Conservation (phyloP, 129 eudicot genomes). For the Mikania micrantha region DNA sequence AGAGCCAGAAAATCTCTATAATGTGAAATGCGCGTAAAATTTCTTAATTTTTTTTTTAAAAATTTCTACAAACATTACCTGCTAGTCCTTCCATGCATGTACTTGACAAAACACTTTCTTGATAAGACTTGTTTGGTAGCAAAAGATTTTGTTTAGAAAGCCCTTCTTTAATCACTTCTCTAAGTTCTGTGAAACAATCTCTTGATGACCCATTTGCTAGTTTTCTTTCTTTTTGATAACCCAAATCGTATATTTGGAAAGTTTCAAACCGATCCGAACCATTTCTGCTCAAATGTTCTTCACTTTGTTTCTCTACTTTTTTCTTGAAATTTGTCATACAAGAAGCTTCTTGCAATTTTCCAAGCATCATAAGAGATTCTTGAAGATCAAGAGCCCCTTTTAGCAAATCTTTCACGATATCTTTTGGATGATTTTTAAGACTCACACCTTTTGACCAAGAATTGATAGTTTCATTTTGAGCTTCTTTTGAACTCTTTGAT, state of each 20-base stretch:
- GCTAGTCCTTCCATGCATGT: slow-evolving; percentile 4
- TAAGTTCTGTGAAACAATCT: slow-evolving; percentile 62
- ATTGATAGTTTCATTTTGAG: slow-evolving; percentile 47
- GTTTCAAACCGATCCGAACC: slow-evolving; percentile 32
- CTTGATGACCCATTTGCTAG: slow-evolving; percentile 48
- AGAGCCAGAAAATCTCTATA: slow-evolving; percentile 17
- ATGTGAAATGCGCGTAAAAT: neutral
- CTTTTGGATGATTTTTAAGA: slow-evolving; percentile 33
- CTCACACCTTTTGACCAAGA: slow-evolving; percentile 47
- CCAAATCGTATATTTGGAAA: slow-evolving; percentile 25
- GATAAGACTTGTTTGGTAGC: slow-evolving; percentile 30
- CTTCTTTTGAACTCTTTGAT: slow-evolving; percentile 33
- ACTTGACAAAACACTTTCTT: slow-evolving; percentile 26
- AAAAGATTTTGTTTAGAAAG: slow-evolving; percentile 62
- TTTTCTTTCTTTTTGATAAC: slow-evolving; percentile 34
- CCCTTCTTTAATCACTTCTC: slow-evolving; percentile 64
- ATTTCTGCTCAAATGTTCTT: slow-evolving; percentile 18
- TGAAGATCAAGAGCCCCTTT: slow-evolving; percentile 81
- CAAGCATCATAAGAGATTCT: slow-evolving; percentile 64
- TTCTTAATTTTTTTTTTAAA: neutral
- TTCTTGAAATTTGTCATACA: slow-evolving; percentile 36
- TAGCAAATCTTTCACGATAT: slow-evolving; percentile 62
- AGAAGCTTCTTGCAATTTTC: slow-evolving; percentile 60
- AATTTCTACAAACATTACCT: slow-evolving; percentile 6
- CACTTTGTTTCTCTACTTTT: slow-evolving; percentile 37